Percentiles rank a stretch among this genome's conserved stretches.
Evolutionary conservation across 1,139 yeast species (phyloP).

Genomic region (Geotrichum klebahnii): DNA sequence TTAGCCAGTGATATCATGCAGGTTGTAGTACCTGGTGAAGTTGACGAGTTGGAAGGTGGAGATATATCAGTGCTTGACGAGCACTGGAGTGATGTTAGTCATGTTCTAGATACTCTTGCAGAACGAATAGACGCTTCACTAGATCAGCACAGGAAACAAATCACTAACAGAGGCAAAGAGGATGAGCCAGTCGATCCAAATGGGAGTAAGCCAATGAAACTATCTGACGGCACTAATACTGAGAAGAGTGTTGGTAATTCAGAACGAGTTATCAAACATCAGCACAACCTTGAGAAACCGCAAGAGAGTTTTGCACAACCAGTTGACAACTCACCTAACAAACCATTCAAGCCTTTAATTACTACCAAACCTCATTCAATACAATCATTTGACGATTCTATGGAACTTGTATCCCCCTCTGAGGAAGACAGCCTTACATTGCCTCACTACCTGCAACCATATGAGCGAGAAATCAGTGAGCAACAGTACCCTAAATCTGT

Average conservation of each 20-base stretch:
- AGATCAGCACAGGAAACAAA: constrained; percentile 40
- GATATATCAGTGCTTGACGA: constrained; percentile 45
- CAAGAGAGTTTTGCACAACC: constrained; percentile 57
- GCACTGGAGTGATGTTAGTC: constrained; percentile 61
- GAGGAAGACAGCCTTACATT: constrained; percentile 42
- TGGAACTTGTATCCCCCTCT: constrained; percentile 36
- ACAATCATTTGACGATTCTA: constrained; percentile 51
- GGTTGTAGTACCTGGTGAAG: constrained; percentile 43
- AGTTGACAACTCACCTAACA: constrained; percentile 63
- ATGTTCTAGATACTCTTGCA: constrained; percentile 62
- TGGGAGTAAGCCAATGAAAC: constrained; percentile 43
- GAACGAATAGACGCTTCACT: constrained; percentile 70
- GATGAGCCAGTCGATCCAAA: too few relatives aligned
- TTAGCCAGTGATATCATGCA: constrained; percentile 53
- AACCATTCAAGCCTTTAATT: constrained; percentile 75
- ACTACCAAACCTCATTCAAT: constrained; percentile 67
- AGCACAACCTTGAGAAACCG: constrained; percentile 59
- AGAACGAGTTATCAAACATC: constrained; percentile 30
- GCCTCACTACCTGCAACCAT: constrained; percentile 75
- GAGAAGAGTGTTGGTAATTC: constrained; percentile 14
- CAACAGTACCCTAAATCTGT: constrained; percentile 67
- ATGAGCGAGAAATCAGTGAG: constrained; percentile 65
- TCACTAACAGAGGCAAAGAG: constrained; percentile 19
- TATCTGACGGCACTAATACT: constrained; percentile 45
- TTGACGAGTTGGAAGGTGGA: constrained; percentile 32